A percentile compares a stretch with the other conserved stretches of the same genome.
phyloP scores from a whole-genome alignment of 2,329 filamentous ascomycete species.

The Trichoderma polysporum region DNA sequence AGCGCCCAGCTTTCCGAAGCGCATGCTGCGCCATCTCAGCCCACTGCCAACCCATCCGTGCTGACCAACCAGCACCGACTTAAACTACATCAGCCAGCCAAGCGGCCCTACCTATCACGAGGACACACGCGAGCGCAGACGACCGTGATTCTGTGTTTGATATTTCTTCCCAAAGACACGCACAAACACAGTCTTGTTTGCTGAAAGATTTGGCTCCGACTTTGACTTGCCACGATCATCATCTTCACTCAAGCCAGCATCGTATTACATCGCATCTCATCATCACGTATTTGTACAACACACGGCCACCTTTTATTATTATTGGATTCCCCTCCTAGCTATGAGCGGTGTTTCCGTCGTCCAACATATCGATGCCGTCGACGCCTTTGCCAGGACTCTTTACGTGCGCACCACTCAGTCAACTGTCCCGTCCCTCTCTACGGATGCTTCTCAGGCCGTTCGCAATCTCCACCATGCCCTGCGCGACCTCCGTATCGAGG shows the following conservation, averaged over 20 bases:
- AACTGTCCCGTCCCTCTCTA: slow-evolving; percentile 48
- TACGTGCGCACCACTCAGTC: slow-evolving; percentile 52
- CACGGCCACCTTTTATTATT: background rate
- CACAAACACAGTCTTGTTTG: background rate
- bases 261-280: background rate
- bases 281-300: background rate
- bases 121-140: slow-evolving; percentile 15
- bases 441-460: slow-evolving; percentile 50
- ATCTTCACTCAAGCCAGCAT: background rate
- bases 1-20: background rate
- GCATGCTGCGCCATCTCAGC: slow-evolving; percentile 9
- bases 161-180: background rate
- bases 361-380: slow-evolving; percentile 54
- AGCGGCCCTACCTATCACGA: slow-evolving; percentile 19
- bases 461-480: slow-evolving; percentile 55
- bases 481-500: slow-evolving; percentile 58
- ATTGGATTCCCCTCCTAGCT: slow-evolving; percentile 20
- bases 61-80: slow-evolving; percentile 21
- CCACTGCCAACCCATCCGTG: background rate
- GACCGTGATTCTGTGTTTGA: background rate
- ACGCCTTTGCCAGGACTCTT: slow-evolving; percentile 54
- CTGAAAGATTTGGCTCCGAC: background rate
- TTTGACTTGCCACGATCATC: background rate
- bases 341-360: slow-evolving; percentile 37
- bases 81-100: background rate